Conservation (phyloP, 2,329 filamentous ascomycete species). For the Diaporthe citriasiana region DNA sequence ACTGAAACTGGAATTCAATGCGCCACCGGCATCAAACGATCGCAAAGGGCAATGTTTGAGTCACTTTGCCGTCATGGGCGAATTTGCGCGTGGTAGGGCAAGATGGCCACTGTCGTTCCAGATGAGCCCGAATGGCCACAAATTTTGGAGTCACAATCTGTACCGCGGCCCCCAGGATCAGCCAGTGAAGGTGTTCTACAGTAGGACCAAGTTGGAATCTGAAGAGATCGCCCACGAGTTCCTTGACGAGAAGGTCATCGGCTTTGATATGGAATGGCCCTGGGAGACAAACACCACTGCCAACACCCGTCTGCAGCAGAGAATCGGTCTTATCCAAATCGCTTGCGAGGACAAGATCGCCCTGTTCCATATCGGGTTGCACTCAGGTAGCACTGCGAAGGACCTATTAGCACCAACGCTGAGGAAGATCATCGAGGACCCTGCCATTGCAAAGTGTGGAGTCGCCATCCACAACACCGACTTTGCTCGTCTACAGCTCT, state of each 20-base stretch:
- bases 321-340: conserved; percentile 86
- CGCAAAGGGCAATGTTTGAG: background rate
- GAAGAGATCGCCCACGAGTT: conserved; percentile 80
- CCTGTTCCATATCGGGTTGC: conserved; percentile 84
- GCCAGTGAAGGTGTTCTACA: conserved; percentile 83
- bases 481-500: conserved; percentile 75
- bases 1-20: background rate
- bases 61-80: background rate
- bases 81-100: background rate
- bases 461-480: conserved; percentile 79
- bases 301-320: conserved; percentile 68
- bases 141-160: conserved; percentile 76
- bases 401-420: conserved; percentile 79
- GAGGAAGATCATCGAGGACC: conserved; percentile 78
- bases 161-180: conserved; percentile 68
- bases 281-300: conserved; percentile 56
- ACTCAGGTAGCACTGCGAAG: conserved; percentile 54
- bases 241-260: conserved; percentile 77
- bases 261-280: conserved; percentile 93
- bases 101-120: conserved; percentile 46
- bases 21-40: background rate
- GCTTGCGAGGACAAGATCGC: conserved; percentile 82
- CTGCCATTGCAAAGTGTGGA: conserved; percentile 79
- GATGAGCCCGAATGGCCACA: conserved; percentile 25
- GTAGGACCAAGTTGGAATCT: conserved; percentile 74